Conservation (phyloP, 371 early-diverging fungal species). For the Apophysomyces trapeziformis region DNA sequence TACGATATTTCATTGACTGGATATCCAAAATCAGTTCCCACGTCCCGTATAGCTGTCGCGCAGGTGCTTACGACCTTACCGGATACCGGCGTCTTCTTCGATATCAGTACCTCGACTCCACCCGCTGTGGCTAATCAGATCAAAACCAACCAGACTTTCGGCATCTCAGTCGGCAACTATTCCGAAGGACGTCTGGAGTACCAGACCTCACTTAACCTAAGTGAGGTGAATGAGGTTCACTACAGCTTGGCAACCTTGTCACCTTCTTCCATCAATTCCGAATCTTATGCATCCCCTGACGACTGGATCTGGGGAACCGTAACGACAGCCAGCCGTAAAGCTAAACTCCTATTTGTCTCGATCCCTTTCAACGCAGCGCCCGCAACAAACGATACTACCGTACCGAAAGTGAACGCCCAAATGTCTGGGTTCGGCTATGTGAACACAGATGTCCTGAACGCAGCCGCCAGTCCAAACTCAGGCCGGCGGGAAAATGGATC, state of each 20-base stretch:
- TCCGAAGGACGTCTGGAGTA: constrained; percentile 51
- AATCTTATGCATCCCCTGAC: constrained; percentile 14
- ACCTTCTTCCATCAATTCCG: not conserved
- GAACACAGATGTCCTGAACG: constrained; percentile 47
- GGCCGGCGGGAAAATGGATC: no score
- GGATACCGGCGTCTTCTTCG: constrained; percentile 19
- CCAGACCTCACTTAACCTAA: constrained; percentile 34
- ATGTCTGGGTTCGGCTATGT: constrained; percentile 45
- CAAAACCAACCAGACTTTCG: constrained; percentile 49
- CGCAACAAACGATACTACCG: constrained; percentile 4
- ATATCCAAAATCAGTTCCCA: constrained; percentile 26
- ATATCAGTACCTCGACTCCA: constrained; percentile 53
- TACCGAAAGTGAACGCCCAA: constrained; percentile 10
- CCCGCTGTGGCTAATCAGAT: constrained; percentile 38
- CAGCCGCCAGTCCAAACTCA: constrained; percentile 10
- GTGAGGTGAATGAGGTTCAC: constrained; percentile 17
- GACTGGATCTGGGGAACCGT: constrained; percentile 38
- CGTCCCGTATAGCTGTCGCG: constrained; percentile 31
- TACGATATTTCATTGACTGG: constrained; percentile 40
- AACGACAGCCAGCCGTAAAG: constrained; percentile 13
- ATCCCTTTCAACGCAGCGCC: constrained; percentile 19
- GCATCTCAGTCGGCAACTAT: constrained; percentile 46
- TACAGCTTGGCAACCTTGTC: constrained; percentile 10
- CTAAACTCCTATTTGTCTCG: constrained; percentile 25
- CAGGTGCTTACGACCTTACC: constrained; percentile 26